Base-by-base conservation (phyloP, 306 rosid species). In the Malus asiatica region DNA sequence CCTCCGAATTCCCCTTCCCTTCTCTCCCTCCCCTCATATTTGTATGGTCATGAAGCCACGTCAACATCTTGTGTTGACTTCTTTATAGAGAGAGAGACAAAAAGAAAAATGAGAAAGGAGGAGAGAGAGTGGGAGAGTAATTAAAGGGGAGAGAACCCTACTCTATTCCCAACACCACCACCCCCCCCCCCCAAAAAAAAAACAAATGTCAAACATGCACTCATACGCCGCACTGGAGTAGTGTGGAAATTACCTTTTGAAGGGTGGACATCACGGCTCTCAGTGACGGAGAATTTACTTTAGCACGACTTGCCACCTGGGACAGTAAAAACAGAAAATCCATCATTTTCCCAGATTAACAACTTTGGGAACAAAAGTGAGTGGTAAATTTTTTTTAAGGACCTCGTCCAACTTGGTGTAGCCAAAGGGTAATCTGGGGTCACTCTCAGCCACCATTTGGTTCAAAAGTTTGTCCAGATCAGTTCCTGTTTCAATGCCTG, bases 351-450 rank as follows among this genome's bases (percentile, higher is more conserved):
- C 45, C 75, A 22, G 79, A 62, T 8, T 48, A n/a, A 14, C 40
- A 33, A 68, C 62, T 40, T 60, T 30, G 78, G 63, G 75, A 80
- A 62, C 62, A 80, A 60, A 74, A 70, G 35, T 32, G 32, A 19
- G 38, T 18, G 61, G 40, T 29, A 79, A 23, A 20, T 72, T 25
- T 25, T 20, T 20, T 53, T 61, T 64, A 5, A 74, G 63, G 30
- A 95, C 99, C 97, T 95, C 92, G 75, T 95, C 99, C 82, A 95
- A 58, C 79, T 95, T 92, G 89, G 90, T 90, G 81, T 81, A 95
- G 40, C 99, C 99, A 86, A 88, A 86, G 53, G 92, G 92, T 75
- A 95, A 83, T 74, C 57, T 81, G 79, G 96, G 93, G 82, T 95
- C 96, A 80, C 97, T 92, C 80, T 92, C 99, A 81, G 89, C 99